phyloP scores from a whole-genome alignment of 768 basidiomycete genomes.

The Boletus subparvulus region DNA sequence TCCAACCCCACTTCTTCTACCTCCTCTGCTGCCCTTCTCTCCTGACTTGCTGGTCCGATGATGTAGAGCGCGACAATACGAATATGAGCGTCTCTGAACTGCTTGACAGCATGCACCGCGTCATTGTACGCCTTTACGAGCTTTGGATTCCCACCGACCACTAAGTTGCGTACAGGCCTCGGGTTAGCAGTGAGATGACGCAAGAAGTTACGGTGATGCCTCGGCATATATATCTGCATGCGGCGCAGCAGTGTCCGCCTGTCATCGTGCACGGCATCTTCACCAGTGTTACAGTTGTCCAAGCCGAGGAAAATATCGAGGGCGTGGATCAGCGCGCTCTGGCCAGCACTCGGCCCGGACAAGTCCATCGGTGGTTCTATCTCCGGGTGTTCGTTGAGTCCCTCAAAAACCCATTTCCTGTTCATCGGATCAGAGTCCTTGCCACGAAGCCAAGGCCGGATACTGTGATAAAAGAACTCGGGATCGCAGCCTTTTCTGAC shows the following conservation, averaged over 20 bases:
- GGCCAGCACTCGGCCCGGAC: slow-evolving; percentile 80
- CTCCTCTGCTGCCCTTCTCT: slow-evolving; percentile 8
- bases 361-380: slow-evolving; percentile 51
- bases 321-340: slow-evolving; percentile 74
- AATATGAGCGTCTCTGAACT: slow-evolving; percentile 76
- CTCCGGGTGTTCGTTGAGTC: slow-evolving; percentile 47
- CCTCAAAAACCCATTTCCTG: slow-evolving; percentile 60
- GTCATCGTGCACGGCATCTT: slow-evolving; percentile 10
- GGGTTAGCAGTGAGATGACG: slow-evolving; percentile 60
- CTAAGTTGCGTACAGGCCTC: slow-evolving; percentile 59
- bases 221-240: slow-evolving; percentile 84
- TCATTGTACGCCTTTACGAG: slow-evolving; percentile 60
- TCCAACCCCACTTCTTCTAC: slow-evolving; percentile 10
- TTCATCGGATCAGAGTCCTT: slow-evolving; percentile 50
- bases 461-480: slow-evolving; percentile 62
- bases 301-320: slow-evolving; percentile 73
- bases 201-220: slow-evolving; percentile 76
- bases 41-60: slow-evolving; percentile 55
- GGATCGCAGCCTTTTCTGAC: slow-evolving; percentile 75
- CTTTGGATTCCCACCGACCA: slow-evolving; percentile 30
- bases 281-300: slow-evolving; percentile 40
- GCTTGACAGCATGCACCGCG: slow-evolving; percentile 63
- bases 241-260: slow-evolving; percentile 55
- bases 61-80: slow-evolving; percentile 74
- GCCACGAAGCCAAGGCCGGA: slow-evolving; percentile 83